These are phyloP conservation scores for Hymenochaete sp. DNA, from an alignment of 1,284 basidiomycete species.

Conservation along the genomic window DNA sequence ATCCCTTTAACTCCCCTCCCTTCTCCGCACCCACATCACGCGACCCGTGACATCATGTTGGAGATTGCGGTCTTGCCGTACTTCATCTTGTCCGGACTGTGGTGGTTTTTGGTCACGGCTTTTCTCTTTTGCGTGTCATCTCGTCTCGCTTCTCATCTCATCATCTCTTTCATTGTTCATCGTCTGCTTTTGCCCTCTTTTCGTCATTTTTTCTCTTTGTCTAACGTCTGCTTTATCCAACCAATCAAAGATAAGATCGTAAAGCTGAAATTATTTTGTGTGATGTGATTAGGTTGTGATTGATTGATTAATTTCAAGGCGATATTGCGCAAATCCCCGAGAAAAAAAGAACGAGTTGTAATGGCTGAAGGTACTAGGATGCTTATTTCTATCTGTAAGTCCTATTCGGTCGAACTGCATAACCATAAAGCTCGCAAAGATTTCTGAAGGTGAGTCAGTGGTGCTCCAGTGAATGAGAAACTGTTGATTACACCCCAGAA, in stretches of 20 bases:
- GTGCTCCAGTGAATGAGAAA: too few relatives aligned
- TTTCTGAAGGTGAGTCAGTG: too few relatives aligned
- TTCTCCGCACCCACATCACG: slow-evolving; percentile 10
- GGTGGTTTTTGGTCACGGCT: not conserved
- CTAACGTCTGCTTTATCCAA: slow-evolving; percentile 1
- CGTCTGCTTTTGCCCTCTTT: not conserved
- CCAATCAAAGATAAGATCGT: slow-evolving; percentile 11
- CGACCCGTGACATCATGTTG: slow-evolving; percentile 4
- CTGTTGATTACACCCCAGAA: too few relatives aligned
- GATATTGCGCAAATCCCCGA: not conserved
- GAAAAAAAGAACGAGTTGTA: not conserved
- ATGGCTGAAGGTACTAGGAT: not conserved
- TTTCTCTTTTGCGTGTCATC: not conserved
- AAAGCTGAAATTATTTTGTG: too few relatives aligned
- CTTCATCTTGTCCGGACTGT: slow-evolving; percentile 9
- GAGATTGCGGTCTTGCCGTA: not conserved
- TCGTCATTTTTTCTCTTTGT: slow-evolving; percentile 3
- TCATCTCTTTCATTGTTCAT: slow-evolving; percentile 3
- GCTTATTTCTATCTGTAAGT: too few relatives aligned
- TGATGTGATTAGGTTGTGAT: too few relatives aligned
- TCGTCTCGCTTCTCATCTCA: slow-evolving; percentile 5
- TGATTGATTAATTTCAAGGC: too few relatives aligned
- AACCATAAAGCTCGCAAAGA: too few relatives aligned
- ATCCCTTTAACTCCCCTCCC: slow-evolving; percentile 7
- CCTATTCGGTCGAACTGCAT: too few relatives aligned